Percentiles rank a stretch among this genome's conserved stretches.
Conservation (phyloP, 805 yeast genomes). For the Blastobotrys chiropterorum region DNA sequence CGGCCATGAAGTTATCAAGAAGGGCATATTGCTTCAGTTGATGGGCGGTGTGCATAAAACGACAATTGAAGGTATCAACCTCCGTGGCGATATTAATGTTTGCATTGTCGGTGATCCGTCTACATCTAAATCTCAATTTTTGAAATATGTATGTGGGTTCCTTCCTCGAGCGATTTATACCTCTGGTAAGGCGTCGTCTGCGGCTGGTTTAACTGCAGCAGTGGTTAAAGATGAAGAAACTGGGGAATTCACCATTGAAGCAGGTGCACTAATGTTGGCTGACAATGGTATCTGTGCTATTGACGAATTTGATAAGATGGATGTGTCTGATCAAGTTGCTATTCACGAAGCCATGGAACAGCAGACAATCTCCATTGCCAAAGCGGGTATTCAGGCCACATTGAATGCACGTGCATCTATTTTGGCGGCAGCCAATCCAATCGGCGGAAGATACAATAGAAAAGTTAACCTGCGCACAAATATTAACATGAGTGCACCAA, state of each 20-base stretch:
- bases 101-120: conserved; percentile 98
- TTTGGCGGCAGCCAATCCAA: conserved; percentile 97
- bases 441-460: conserved; percentile 93
- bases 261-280: conserved; percentile 97
- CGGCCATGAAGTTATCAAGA: conserved; percentile 92
- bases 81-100: conserved; percentile 94
- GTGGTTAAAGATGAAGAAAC: conserved; percentile 96
- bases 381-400: conserved; percentile 98
- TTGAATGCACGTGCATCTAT: conserved; percentile 94
- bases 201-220: conserved; percentile 98
- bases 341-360: conserved; percentile 99
- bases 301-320: conserved; percentile 99
- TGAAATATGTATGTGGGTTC: conserved; percentile 86
- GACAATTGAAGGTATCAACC: conserved; percentile 88
- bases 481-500: conserved; percentile 94
- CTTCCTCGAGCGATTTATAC: conserved; percentile 94
- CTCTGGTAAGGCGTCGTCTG: conserved; percentile 96
- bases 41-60: conserved; percentile 93
- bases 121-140: conserved; percentile 91
- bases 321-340: conserved; percentile 89
- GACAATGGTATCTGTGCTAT: conserved; percentile 98
- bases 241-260: conserved; percentile 95
- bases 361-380: conserved; percentile 96
- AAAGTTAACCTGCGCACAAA: conserved; percentile 79
- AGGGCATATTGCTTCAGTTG: conserved; percentile 82